Evolutionary conservation across 1,139 yeast species (phyloP), one percentile per base, ranked within the genome.

Genomic region (Debaryomyces coudertii): DNA sequence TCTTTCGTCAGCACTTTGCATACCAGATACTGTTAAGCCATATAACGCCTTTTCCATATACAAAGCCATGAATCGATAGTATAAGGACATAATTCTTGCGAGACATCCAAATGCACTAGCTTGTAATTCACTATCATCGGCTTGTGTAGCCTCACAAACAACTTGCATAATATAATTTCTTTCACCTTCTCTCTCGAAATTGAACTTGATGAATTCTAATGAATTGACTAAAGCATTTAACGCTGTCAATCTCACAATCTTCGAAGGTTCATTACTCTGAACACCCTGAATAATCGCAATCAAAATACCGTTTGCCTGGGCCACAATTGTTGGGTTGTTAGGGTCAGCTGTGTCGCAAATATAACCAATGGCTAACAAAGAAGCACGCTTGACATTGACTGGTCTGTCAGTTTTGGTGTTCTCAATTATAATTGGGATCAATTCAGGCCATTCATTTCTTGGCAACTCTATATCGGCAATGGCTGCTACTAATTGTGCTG

Each of bases 241-340:
- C 2, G 99, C 99, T 8, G 98, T 89, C 52, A 89, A 76, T 55
- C 98, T 78, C 28, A 93, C 98, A 37, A 76, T 70, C 44, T 76
- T 72, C 29, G 87, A 82, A 15, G 90, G 84, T 67, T 92, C 98
- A 18, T 82, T 76, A 20, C 86, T 72, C 63, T 89, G 95, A 4
- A 96, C 97, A 53, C 98, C 98, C 71, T 93, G 98, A 39, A 92
- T 95, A 60, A 93, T 90, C 27, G 99, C 96, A 52, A 95, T 92
- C 57, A 93, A 77, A 46, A 93, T 90, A 45, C 96, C 96, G 64
- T 90, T 90, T 11, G 97, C 87, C 65, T 92, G 96, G 7, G 89
- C 76, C 16, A 86, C 83, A 50, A 92, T 83, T 39, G 85, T 86
- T 20, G 87, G 83, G 65, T 90, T 88, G 50, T 79, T 78, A 16